Evolutionary conservation across 225 moss, liverwort and hornwort genomes (phyloP).

Genomic region (Bryum argenteum): DNA sequence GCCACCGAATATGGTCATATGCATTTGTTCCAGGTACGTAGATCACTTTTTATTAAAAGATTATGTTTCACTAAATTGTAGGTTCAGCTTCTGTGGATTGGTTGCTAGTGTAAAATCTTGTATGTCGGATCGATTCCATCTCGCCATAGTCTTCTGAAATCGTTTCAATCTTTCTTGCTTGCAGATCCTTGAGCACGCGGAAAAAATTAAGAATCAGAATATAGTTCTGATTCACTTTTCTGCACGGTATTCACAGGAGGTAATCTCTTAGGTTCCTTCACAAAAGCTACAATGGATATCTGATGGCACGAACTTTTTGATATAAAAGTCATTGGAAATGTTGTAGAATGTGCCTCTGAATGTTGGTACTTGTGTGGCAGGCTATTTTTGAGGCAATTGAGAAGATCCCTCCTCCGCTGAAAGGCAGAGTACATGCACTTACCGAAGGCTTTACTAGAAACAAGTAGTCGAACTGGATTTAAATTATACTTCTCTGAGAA

Average conservation of each 20-base stretch:
- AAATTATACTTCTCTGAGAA: background rate
- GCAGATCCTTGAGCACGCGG: slow-evolving; percentile 71
- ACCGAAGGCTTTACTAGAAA: slow-evolving; percentile 60
- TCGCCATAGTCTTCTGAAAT: background rate
- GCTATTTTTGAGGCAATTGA: slow-evolving; percentile 65
- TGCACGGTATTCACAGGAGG: slow-evolving; percentile 83
- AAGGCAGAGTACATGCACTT: slow-evolving; percentile 69
- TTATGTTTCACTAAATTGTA: background rate
- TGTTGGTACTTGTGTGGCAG: slow-evolving; percentile 35
- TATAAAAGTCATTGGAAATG: background rate
- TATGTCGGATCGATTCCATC: background rate
- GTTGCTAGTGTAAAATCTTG: background rate
- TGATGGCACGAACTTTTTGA: background rate
- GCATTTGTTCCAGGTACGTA: slow-evolving; percentile 78
- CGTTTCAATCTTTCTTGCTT: slow-evolving; percentile 18
- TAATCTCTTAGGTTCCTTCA: slow-evolving; percentile 25
- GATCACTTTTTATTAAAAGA: background rate
- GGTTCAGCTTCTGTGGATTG: background rate
- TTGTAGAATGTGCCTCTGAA: background rate
- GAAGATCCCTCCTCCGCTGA: slow-evolving; percentile 63
- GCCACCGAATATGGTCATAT: slow-evolving; percentile 87
- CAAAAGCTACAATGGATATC: background rate
- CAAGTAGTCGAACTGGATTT: background rate
- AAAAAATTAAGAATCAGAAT: slow-evolving; percentile 66
- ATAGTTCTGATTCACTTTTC: slow-evolving; percentile 95